Conservation (phyloP, 257 asterid species). For the Buddleja alternifolia region DNA sequence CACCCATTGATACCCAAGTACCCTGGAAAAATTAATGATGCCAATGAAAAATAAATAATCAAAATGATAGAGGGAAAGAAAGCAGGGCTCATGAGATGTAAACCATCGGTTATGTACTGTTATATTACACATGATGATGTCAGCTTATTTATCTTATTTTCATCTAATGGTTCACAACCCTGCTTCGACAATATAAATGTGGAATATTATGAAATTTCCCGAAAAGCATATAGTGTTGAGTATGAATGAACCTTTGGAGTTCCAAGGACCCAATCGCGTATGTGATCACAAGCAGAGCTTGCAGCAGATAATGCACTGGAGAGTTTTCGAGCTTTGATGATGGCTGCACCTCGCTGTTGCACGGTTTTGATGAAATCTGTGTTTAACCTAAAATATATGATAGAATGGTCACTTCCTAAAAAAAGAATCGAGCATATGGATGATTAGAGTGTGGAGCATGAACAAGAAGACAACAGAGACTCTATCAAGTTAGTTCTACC, state of each 20-base stretch:
- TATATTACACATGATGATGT: no score
- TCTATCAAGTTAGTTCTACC: no score
- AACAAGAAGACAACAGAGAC: no score
- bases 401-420: not conserved
- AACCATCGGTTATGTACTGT: no score
- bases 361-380: slow-evolving; percentile 64
- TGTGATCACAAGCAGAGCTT: slow-evolving; percentile 84
- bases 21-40: slow-evolving; percentile 44
- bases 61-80: no score
- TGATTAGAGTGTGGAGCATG: no score
- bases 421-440: no score
- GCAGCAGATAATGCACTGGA: slow-evolving; percentile 93
- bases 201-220: no score
- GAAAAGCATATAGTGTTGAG: not conserved
- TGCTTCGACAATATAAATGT: no score
- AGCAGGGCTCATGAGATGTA: no score
- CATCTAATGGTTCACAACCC: no score
- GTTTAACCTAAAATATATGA: slow-evolving; percentile 45
- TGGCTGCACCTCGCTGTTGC: slow-evolving; percentile 72
- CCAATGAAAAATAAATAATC: not conserved
- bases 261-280: slow-evolving; percentile 81
- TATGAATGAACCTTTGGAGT: slow-evolving; percentile 67
- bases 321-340: slow-evolving; percentile 70
- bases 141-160: no score
- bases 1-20: slow-evolving; percentile 92